phyloP scores from a whole-genome alignment of 805 yeast genomes.

The Ogataea angusta region DNA sequence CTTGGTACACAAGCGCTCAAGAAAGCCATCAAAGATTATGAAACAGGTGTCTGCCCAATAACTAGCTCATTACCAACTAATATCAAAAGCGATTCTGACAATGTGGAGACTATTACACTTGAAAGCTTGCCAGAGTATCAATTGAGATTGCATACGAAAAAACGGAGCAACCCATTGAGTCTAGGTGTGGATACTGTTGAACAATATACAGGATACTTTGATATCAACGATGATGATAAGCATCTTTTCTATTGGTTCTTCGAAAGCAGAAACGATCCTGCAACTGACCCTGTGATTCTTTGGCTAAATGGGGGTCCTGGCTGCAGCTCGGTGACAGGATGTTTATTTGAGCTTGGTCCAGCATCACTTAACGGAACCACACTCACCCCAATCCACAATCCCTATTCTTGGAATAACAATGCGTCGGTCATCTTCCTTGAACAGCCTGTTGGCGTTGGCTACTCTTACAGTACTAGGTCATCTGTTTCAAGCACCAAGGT shows the following conservation, averaged over 20 bases:
- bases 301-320: slow-evolving; percentile 98
- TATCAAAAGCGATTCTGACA: neutral
- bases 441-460: slow-evolving; percentile 87
- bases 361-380: slow-evolving; percentile 56
- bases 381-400: slow-evolving; percentile 64
- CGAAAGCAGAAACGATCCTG: slow-evolving; percentile 87
- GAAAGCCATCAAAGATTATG: slow-evolving; percentile 8
- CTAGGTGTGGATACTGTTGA: slow-evolving; percentile 80
- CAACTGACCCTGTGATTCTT: slow-evolving; percentile 75
- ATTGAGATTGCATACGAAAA: slow-evolving; percentile 21
- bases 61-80: slow-evolving; percentile 8
- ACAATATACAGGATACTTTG: slow-evolving; percentile 84
- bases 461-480: slow-evolving; percentile 45
- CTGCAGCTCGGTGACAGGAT: slow-evolving; percentile 83
- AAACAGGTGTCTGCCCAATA: slow-evolving; percentile 11
- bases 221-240: slow-evolving; percentile 60
- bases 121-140: slow-evolving; percentile 22
- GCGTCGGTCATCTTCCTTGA: slow-evolving; percentile 85
- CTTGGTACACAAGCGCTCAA: slow-evolving; percentile 7
- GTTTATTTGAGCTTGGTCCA: slow-evolving; percentile 85
- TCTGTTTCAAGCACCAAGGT: slow-evolving; percentile 70
- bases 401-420: slow-evolving; percentile 78
- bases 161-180: slow-evolving; percentile 46
- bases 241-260: slow-evolving; percentile 83
- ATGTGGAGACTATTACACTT: slow-evolving; percentile 10